phyloP scores from a whole-genome alignment of 2,329 filamentous ascomycete species.

The Penicillium sp. region DNA sequence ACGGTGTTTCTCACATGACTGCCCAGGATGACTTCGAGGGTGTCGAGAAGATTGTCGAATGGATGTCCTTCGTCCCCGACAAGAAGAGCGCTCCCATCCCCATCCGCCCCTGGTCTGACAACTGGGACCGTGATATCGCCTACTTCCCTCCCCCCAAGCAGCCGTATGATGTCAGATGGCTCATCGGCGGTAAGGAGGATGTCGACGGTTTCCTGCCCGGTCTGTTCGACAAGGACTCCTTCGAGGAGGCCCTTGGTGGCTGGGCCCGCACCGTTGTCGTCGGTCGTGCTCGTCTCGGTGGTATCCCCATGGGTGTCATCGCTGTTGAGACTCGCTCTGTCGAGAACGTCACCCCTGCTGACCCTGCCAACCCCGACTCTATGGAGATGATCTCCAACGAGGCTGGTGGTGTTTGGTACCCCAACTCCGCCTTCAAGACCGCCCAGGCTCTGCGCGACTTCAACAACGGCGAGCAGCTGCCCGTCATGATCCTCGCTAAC shows the following conservation, averaged over 20 bases:
- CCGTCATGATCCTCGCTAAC: conserved; percentile 98
- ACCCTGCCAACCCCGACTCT: conserved; percentile 97
- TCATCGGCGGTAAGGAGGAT: conserved; percentile 85
- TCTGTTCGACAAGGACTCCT: conserved; percentile 95
- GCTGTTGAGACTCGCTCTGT: conserved; percentile 93
- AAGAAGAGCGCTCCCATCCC: conserved; percentile 91
- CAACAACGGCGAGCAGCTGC: conserved; percentile 97
- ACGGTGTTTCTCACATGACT: conserved; percentile 99
- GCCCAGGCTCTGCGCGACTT: conserved; percentile 98
- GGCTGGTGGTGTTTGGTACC: conserved; percentile 99
- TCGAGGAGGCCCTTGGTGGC: conserved; percentile 92
- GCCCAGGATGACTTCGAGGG: conserved; percentile 97
- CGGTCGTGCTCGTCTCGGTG: conserved; percentile 91
- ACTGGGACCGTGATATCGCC: conserved; percentile 88
- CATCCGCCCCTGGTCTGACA: conserved; percentile 81
- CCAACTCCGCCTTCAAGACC: conserved; percentile 99
- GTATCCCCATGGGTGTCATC: conserved; percentile 98
- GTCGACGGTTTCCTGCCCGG: conserved; percentile 83
- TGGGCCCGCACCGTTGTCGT: conserved; percentile 98
- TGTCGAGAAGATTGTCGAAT: conserved; percentile 96
- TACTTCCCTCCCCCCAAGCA: conserved; percentile 81
- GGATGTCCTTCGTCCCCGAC: conserved; percentile 96
- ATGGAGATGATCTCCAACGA: conserved; percentile 94
- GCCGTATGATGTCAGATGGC: conserved; percentile 88
- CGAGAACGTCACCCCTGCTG: conserved; percentile 94